These are phyloP conservation scores for Dothidotthia symphoricarpi DNA, from an alignment of 2,329 filamentous ascomycete species.

Conservation along the genomic window DNA sequence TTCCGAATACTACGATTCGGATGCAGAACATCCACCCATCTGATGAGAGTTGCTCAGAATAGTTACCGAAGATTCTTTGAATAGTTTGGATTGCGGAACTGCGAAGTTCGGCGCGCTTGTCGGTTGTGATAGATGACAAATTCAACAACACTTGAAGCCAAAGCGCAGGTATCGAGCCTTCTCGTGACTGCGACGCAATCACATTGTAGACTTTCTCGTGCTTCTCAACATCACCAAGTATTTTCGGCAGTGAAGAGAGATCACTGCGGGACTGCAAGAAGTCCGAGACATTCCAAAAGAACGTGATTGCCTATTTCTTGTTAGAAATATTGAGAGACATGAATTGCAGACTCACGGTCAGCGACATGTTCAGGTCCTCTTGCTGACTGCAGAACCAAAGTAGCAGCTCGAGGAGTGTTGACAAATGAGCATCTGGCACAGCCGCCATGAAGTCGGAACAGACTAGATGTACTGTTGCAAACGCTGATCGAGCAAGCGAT, in stretches of 20 bases:
- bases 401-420: conserved; percentile 82
- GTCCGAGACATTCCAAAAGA: conserved; percentile 94
- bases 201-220: conserved; percentile 57
- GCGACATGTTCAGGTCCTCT: conserved; percentile 90
- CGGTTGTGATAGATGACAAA: conserved; percentile 68
- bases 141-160: conserved; percentile 76
- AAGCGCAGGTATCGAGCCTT: conserved; percentile 66
- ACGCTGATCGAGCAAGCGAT: conserved; percentile 79
- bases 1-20: conserved; percentile 74
- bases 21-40: conserved; percentile 83
- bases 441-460: conserved; percentile 89
- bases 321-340: conserved; percentile 4
- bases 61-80: conserved; percentile 86
- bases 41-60: conserved; percentile 74
- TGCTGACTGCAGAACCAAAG: conserved; percentile 86
- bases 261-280: conserved; percentile 62
- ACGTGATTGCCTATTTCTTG: conserved; percentile 70
- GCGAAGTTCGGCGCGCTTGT: conserved; percentile 71
- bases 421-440: conserved; percentile 65
- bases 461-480: conserved; percentile 85
- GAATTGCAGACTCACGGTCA: conserved; percentile 63
- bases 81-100: conserved; percentile 91
- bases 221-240: conserved; percentile 15
- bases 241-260: conserved; percentile 31
- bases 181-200: conserved; percentile 59